phyloP scores from a whole-genome alignment of 495 filamentous ascomycete genomes.

The Articulospora tetracladia region DNA sequence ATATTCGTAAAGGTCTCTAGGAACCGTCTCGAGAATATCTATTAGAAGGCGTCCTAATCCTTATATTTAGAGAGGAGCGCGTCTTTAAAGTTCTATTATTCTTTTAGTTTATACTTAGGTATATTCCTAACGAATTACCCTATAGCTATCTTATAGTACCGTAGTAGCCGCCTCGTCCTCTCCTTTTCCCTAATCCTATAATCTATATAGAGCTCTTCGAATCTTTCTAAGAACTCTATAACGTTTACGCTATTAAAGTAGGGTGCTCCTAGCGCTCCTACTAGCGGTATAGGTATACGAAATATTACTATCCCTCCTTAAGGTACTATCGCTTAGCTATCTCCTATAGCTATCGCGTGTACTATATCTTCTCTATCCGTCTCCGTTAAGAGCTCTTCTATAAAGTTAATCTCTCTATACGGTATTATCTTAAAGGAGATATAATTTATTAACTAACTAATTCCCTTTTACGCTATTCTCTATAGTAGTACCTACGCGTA shows the following conservation, averaged over 20 bases:
- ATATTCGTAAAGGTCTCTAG: background rate
- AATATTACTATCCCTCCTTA: background rate
- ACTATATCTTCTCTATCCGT: too few relatives aligned
- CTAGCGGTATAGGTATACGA: background rate
- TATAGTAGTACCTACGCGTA: background rate
- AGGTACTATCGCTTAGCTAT: too few relatives aligned
- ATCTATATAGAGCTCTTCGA: background rate
- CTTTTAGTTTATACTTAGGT: background rate
- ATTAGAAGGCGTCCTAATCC: background rate
- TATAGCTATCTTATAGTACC: too few relatives aligned
- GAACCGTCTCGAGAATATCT: background rate
- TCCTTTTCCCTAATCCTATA: background rate
- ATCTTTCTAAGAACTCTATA: background rate
- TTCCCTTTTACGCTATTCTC: background rate
- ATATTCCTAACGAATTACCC: background rate
- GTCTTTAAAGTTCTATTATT: background rate
- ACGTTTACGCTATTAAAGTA: background rate
- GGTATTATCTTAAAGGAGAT: too few relatives aligned
- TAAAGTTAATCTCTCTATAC: too few relatives aligned
- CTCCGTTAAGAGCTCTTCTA: too few relatives aligned
- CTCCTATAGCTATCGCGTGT: background rate
- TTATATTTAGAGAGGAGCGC: background rate
- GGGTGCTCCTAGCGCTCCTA: background rate
- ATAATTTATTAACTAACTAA: background rate
- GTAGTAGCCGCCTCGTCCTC: background rate